phyloP scores from a whole-genome alignment of 1,284 basidiomycete species.

The Rhodofomes roseus region DNA sequence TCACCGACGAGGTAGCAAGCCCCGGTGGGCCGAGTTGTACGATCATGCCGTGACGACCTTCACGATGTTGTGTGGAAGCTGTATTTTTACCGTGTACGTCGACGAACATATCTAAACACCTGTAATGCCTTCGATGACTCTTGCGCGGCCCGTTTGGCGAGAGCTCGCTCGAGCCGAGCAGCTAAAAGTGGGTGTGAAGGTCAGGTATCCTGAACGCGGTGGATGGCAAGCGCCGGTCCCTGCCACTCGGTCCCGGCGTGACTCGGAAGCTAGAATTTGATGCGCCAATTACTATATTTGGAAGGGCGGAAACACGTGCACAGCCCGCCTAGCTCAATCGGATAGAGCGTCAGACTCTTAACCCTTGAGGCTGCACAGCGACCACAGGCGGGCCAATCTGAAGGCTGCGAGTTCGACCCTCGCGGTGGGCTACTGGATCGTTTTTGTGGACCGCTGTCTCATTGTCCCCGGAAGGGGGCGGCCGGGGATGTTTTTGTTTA shows the following conservation, averaged over 20 bases:
- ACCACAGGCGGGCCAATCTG: constrained; percentile 41
- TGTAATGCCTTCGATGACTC: background rate
- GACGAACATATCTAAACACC: background rate
- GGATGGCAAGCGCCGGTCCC: too few relatives aligned
- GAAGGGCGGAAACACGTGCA: background rate
- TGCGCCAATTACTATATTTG: background rate
- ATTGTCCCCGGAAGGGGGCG: too few relatives aligned
- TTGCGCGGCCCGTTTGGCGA: background rate
- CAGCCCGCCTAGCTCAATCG: constrained; percentile 81
- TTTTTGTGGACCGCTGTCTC: background rate
- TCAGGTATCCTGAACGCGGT: too few relatives aligned
- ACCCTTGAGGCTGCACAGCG: background rate
- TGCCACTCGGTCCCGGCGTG: too few relatives aligned
- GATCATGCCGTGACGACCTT: background rate
- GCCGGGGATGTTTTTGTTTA: too few relatives aligned
- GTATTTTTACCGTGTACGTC: background rate
- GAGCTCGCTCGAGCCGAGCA: too few relatives aligned
- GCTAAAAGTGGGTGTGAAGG: too few relatives aligned
- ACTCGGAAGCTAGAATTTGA: background rate
- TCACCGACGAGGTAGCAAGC: background rate
- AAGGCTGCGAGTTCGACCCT: constrained; percentile 92
- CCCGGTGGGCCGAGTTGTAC: background rate
- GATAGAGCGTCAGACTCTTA: constrained; percentile 80
- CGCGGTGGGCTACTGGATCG: constrained; percentile 71
- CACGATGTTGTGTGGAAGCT: background rate